Percentiles rank a stretch among this genome's conserved stretches.
phyloP scores from a whole-genome alignment of 768 basidiomycete genomes.

The Imleria badia region DNA sequence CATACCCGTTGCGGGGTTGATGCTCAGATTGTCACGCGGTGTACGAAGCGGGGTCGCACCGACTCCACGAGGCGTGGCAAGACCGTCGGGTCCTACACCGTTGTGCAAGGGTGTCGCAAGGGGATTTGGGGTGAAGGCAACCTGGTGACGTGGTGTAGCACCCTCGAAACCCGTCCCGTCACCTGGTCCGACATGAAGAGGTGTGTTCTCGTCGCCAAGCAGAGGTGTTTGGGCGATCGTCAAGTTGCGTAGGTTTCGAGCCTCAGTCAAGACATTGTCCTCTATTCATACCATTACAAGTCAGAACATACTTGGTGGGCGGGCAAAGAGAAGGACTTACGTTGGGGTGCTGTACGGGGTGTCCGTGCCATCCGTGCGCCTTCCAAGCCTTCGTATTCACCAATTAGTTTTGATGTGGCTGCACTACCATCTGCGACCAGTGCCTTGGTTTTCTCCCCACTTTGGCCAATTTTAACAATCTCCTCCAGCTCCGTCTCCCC shows the following conservation, averaged over 20 bases:
- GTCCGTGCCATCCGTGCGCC: constrained; percentile 91
- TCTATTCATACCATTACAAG: constrained; percentile 46
- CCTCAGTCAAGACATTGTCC: constrained; percentile 93
- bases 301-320: constrained; percentile 9
- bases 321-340: constrained; percentile 49
- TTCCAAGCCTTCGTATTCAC: constrained; percentile 90
- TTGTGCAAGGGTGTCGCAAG: constrained; percentile 78
- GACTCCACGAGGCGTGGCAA: constrained; percentile 55
- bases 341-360: constrained; percentile 89
- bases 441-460: constrained; percentile 85
- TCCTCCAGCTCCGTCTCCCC: constrained; percentile 94
- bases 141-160: constrained; percentile 90
- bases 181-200: constrained; percentile 69
- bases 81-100: constrained; percentile 42
- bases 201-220: constrained; percentile 97
- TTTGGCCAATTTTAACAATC: constrained; percentile 96
- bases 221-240: constrained; percentile 89
- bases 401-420: constrained; percentile 81
- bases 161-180: constrained; percentile 92
- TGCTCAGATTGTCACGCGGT: constrained; percentile 90
- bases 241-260: constrained; percentile 94
- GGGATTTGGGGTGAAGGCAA: constrained; percentile 94
- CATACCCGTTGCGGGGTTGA: constrained; percentile 72
- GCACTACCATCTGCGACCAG: constrained; percentile 81
- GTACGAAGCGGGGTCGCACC: constrained; percentile 86